Evolutionary conservation across 139 green algal genomes (phyloP).

Genomic region (Chara braunii): DNA sequence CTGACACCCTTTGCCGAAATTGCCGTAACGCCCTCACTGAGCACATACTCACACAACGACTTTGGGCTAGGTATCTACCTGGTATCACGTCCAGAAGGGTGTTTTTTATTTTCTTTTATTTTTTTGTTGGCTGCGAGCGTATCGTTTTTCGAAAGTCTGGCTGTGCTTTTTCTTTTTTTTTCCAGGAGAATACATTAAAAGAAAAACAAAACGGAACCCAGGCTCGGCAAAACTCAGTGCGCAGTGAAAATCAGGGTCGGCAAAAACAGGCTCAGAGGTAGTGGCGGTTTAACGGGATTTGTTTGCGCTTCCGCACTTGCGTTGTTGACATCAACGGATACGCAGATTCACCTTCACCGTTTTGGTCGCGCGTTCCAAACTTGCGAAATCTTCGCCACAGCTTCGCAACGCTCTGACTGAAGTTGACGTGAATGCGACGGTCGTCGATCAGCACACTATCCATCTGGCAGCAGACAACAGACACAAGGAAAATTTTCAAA

Average conservation of each 20-base stretch:
- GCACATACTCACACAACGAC: too few species aligned
- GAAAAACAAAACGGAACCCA: neutral
- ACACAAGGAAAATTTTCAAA: neutral
- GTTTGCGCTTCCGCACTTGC: too few species aligned
- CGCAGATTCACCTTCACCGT: neutral
- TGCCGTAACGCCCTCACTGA: too few species aligned
- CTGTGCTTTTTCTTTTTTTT: too few species aligned
- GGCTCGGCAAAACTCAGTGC: neutral
- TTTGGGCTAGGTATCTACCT: too few species aligned
- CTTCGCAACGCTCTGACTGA: conserved; percentile 82
- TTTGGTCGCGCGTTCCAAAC: conserved; percentile 21
- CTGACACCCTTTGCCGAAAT: too few species aligned
- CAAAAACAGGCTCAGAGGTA: neutral
- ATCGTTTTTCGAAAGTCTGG: too few species aligned
- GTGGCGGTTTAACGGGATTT: neutral
- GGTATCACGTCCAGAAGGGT: too few species aligned
- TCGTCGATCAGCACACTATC: conserved; percentile 99
- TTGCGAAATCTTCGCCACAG: conserved; percentile 84
- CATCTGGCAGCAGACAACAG: conserved; percentile 83
- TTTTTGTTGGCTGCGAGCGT: too few species aligned
- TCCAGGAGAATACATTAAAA: too few species aligned
- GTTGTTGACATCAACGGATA: too few species aligned
- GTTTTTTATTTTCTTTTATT: too few species aligned
- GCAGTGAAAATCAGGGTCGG: neutral
- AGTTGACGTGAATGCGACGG: conserved; percentile 84